phyloP scores from a whole-genome alignment of 768 basidiomycete genomes.

The Leccinum barrowsii region DNA sequence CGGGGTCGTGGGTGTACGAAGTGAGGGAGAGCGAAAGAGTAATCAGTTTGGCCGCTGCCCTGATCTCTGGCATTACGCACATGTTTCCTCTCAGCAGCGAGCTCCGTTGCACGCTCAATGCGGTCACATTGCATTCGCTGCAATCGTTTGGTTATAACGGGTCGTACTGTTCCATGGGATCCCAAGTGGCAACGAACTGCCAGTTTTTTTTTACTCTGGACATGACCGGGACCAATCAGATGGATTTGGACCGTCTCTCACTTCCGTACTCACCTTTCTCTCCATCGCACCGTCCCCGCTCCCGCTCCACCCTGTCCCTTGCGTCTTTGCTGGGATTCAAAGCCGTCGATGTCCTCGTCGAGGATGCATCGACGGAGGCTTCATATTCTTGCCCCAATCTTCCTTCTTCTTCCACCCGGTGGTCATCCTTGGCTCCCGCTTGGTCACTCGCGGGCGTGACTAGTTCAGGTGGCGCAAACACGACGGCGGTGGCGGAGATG shows the following conservation, averaged over 20 bases:
- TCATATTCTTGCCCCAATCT: constrained; percentile 86
- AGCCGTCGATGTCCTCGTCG: constrained; percentile 87
- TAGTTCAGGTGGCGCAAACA: constrained; percentile 66
- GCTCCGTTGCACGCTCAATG: constrained; percentile 63
- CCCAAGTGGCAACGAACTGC: constrained; percentile 58
- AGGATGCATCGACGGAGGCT: constrained; percentile 86
- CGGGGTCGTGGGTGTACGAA: constrained; percentile 7
- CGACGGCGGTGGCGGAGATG: constrained; percentile 57
- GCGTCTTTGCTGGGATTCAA: constrained; percentile 56
- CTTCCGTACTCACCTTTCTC: constrained; percentile 53
- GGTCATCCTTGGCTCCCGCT: constrained; percentile 24
- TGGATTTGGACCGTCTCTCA: not conserved
- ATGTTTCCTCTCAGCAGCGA: constrained; percentile 57
- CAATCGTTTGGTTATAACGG: constrained; percentile 84
- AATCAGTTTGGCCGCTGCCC: constrained; percentile 62
- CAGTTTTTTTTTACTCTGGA: constrained; percentile 57
- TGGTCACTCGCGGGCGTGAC: constrained; percentile 31
- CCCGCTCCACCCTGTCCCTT: constrained; percentile 40
- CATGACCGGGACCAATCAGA: constrained; percentile 1
- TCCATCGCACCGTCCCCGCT: constrained; percentile 32
- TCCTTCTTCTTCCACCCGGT: constrained; percentile 42
- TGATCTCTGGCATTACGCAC: constrained; percentile 44
- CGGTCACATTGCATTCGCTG: constrained; percentile 76
- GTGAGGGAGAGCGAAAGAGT: constrained; percentile 3
- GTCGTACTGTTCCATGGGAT: constrained; percentile 78